Percentiles rank a stretch among this genome's conserved stretches.
phyloP scores from a whole-genome alignment of 2,329 filamentous ascomycete genomes.

The Penicillium sp. region DNA sequence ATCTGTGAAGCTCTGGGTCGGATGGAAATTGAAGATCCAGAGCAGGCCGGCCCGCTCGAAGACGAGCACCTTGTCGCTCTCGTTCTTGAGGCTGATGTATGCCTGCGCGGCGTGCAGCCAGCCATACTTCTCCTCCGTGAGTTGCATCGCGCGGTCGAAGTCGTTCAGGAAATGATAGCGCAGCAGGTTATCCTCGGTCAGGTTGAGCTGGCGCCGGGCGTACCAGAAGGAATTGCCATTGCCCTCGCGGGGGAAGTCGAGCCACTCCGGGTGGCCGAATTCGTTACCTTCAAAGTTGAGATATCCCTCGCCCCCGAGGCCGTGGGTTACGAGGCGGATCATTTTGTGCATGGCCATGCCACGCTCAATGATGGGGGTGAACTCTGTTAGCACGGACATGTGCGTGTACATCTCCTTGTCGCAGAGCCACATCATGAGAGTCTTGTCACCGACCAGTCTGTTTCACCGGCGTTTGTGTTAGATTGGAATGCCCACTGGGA shows the following conservation, averaged over 20 bases:
- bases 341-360: constrained; percentile 95
- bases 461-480: constrained; percentile 8
- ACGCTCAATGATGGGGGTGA: constrained; percentile 84
- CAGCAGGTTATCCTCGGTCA: constrained; percentile 79
- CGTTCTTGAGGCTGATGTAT: constrained; percentile 90
- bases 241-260: constrained; percentile 92
- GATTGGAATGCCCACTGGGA: constrained; percentile 2
- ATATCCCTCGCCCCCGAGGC: constrained; percentile 89
- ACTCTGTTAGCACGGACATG: constrained; percentile 82
- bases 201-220: constrained; percentile 86
- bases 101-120: constrained; percentile 86
- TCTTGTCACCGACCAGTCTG: constrained; percentile 93
- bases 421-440: constrained; percentile 95
- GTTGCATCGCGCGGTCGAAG: constrained; percentile 91
- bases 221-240: constrained; percentile 95
- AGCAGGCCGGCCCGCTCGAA: constrained; percentile 89
- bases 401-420: constrained; percentile 97
- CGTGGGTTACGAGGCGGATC: constrained; percentile 90
- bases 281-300: constrained; percentile 99
- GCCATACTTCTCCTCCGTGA: constrained; percentile 79
- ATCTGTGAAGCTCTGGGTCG: constrained; percentile 78
- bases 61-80: constrained; percentile 88
- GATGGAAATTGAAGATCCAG: constrained; percentile 96
- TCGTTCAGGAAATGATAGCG: constrained; percentile 90
- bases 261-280: constrained; percentile 97